A percentile compares a stretch with the other conserved stretches of the same genome.
These are phyloP conservation scores for Zygosaccharomyces pseudobailii DNA, from an alignment of 1,139 yeast species.

Conservation along the genomic window DNA sequence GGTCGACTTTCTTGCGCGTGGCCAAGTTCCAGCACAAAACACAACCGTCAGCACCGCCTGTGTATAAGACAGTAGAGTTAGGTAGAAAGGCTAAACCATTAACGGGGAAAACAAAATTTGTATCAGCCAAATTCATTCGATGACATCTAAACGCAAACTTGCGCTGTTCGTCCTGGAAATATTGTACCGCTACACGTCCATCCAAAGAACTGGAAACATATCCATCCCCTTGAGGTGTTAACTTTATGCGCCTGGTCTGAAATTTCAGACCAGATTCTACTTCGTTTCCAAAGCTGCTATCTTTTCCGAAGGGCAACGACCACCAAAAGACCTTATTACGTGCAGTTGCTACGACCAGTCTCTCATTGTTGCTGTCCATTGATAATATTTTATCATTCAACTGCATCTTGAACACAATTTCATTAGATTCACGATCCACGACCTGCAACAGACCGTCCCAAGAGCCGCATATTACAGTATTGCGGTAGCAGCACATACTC, in stretches of 20 bases:
- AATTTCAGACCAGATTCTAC: slow-evolving; percentile 70
- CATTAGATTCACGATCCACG: slow-evolving; percentile 17
- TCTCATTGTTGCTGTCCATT: slow-evolving; percentile 51
- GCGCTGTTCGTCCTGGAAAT: slow-evolving; percentile 50
- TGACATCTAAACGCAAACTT: slow-evolving; percentile 87
- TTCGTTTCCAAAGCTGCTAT: slow-evolving; percentile 42
- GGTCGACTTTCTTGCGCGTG: slow-evolving; percentile 50
- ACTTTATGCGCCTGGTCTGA: slow-evolving; percentile 58
- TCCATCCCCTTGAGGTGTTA: slow-evolving; percentile 58
- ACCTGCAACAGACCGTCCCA: slow-evolving; percentile 32
- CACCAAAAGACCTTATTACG: slow-evolving; percentile 41
- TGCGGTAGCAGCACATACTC: slow-evolving; percentile 13
- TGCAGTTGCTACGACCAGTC: slow-evolving; percentile 54
- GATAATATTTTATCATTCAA: slow-evolving; percentile 50
- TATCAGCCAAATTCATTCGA: slow-evolving; percentile 43
- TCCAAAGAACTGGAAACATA: slow-evolving; percentile 80
- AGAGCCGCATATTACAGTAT: slow-evolving; percentile 23
- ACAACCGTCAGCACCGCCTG: slow-evolving; percentile 77
- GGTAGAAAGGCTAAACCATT: slow-evolving; percentile 59
- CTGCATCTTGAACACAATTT: slow-evolving; percentile 7
- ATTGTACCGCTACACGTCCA: slow-evolving; percentile 82
- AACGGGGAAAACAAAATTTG: slow-evolving; percentile 71
- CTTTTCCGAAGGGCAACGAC: slow-evolving; percentile 55
- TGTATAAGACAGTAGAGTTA: slow-evolving; percentile 47
- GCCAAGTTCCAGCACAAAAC: slow-evolving; percentile 70